Evolutionary conservation across 257 asterid genomes (phyloP), one percentile per base, ranked within the genome.

Genomic region (Primulina huaijiensis): DNA sequence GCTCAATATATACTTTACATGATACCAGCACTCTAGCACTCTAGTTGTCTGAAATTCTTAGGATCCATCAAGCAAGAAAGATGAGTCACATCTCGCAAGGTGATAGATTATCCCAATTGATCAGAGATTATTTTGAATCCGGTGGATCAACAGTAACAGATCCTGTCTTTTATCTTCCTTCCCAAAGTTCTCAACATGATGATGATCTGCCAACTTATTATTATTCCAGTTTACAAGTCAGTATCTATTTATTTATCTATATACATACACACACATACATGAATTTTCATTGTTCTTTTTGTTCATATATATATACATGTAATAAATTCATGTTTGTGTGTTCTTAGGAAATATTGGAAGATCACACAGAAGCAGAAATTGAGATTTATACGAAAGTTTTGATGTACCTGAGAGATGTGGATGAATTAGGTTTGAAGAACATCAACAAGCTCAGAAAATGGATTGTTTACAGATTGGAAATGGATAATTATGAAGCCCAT

Each of bases 401-500:
- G 73, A 19, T 65, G 60, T 81, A 85, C 61, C 50, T 70, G 71
- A 85, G 62, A 72, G 79, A 77, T 16, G 56, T 74, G 62, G 70
- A 64, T 50, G 20, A 50, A 50, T 5, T 16, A 43, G 60, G 64
- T 5, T 59, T 62, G 78, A 78, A 80, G 64, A 71, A 75, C 55
- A 68, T 82, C 69, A 74, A 35, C 64, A 66, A 79, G 14, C 76
- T 75, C 0, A 85, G 77, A 17, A 77, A 81, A 34, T 78, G 85
- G 89, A 74, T 85, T 65, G 86, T 75, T 27, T 74, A 40, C 78
- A 84, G 73, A 69, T 72, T 87, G 75, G 77, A 81, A 70, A 67
- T 69, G 80, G 88, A 87, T 62, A 31, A 81, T 4, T 82, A 77
- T 65, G 84, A 87, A 74, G 87, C 90, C 20, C 82, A 79, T 72